These are phyloP conservation scores for Stemphylium lycopersici DNA, from an alignment of 2,329 filamentous ascomycete species.

Conservation along the genomic window DNA sequence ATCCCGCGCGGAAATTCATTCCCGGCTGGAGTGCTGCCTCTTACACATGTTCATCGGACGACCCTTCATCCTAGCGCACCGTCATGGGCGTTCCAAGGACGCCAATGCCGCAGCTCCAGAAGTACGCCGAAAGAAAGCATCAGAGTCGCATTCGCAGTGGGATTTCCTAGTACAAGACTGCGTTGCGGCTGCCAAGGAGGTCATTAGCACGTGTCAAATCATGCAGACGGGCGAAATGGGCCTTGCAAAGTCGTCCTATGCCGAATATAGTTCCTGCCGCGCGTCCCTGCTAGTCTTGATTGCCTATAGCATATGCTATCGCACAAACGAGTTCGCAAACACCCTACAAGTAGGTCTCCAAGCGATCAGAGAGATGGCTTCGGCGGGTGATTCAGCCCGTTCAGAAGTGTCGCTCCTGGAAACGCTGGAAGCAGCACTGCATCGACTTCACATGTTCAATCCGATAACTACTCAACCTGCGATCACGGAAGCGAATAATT, in stretches of 20 bases:
- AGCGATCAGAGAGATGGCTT: conserved; percentile 19
- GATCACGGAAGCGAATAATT: neutral
- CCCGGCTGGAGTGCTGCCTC: conserved; percentile 15
- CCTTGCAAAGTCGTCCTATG: conserved; percentile 20
- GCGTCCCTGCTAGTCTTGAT: conserved; percentile 19
- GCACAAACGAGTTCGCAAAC: conserved; percentile 15
- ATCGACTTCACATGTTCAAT: conserved; percentile 16
- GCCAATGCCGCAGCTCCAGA: neutral
- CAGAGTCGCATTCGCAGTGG: conserved; percentile 2
- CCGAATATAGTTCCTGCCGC: conserved; percentile 20
- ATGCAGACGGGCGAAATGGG: conserved; percentile 17
- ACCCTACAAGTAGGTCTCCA: conserved; percentile 12
- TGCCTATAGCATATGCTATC: conserved; percentile 15
- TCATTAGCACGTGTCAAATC: conserved; percentile 10
- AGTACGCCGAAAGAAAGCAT: neutral
- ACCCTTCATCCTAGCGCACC: conserved; percentile 20
- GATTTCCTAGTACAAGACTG: conserved; percentile 16
- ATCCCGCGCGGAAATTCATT: conserved; percentile 7
- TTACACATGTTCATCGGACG: conserved; percentile 22
- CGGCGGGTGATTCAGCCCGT: conserved; percentile 16
- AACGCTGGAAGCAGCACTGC: conserved; percentile 14
- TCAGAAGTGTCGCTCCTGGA: conserved; percentile 18
- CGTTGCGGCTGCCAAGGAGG: conserved; percentile 15
- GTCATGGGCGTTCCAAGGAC: conserved; percentile 1
- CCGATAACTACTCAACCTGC: neutral